Conservation (phyloP, 2,329 filamentous ascomycete species). For the Tympanopsis confertula region DNA sequence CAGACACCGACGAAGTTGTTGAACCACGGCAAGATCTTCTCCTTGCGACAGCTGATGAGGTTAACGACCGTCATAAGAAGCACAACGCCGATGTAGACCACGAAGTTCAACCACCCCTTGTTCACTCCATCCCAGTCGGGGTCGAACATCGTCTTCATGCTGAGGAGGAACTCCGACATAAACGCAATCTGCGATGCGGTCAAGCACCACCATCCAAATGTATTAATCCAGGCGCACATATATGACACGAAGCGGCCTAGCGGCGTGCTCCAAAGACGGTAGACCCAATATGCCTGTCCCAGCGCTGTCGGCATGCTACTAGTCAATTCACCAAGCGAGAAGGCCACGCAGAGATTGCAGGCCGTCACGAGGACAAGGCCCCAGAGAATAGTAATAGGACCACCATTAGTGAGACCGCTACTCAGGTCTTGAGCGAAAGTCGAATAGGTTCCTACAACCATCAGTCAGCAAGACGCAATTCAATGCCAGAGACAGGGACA, state of each 20-base stretch:
- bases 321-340: conserved; percentile 42
- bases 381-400: conserved; percentile 41
- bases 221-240: conserved; percentile 48
- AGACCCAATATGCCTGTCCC: conserved; percentile 47
- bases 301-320: conserved; percentile 48
- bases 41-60: conserved; percentile 34
- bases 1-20: conserved; percentile 44
- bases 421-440: conserved; percentile 40
- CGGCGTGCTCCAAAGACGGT: conserved; percentile 23
- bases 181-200: conserved; percentile 43
- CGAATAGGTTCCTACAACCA: no score
- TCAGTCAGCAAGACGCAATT: no score
- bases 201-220: conserved; percentile 45
- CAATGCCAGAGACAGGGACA: no score
- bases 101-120: conserved; percentile 38
- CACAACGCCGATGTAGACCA: conserved; percentile 40
- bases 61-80: conserved; percentile 35
- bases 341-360: conserved; percentile 39
- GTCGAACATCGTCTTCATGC: conserved; percentile 42
- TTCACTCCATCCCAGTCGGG: conserved; percentile 29
- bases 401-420: conserved; percentile 40
- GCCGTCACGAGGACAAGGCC: conserved; percentile 37
- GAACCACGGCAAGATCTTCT: conserved; percentile 33
- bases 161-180: conserved; percentile 43
- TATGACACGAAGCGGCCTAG: conserved; percentile 38